Conservation (phyloP, 345 rosid genomes). For the Eutrema heterophyllum region DNA sequence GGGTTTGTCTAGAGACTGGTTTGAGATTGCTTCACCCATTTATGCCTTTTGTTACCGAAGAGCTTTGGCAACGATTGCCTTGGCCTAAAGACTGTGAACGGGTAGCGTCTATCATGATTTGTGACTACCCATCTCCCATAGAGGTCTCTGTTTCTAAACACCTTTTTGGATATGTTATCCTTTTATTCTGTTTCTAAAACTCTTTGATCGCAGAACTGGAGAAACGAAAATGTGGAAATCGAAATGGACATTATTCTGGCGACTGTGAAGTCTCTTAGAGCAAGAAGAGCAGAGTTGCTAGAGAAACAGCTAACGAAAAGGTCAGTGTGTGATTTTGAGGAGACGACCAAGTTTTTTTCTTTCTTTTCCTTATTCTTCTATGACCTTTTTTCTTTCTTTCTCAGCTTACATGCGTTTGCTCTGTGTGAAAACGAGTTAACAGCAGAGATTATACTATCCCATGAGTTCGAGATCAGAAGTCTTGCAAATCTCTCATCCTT, state of each 20-base stretch:
- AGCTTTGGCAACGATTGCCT: constrained; percentile 90
- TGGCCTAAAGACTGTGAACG: constrained; percentile 34
- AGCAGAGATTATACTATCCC: constrained; percentile 43
- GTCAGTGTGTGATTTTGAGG: constrained; percentile 22
- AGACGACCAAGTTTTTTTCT: too few relatives aligned
- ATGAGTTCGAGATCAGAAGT: constrained; percentile 63
- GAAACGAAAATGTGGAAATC: constrained; percentile 51
- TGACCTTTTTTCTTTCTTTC: not conserved
- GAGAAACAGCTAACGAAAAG: constrained; percentile 70
- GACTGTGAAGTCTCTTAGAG: constrained; percentile 52
- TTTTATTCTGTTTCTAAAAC: not conserved
- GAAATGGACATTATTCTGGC: constrained; percentile 81
- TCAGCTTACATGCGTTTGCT: constrained; percentile 82
- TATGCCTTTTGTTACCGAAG: constrained; percentile 91
- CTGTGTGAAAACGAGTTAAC: constrained; percentile 62
- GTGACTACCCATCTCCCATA: too few relatives aligned
- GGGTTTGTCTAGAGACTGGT: too few relatives aligned
- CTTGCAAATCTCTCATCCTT: constrained; percentile 69
- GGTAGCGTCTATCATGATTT: constrained; percentile 63
- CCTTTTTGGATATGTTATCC: not conserved
- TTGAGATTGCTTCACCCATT: constrained; percentile 48
- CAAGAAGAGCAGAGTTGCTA: constrained; percentile 63
- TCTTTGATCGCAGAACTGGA: constrained; percentile 48
- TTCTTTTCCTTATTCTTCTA: too few relatives aligned
- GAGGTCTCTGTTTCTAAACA: not conserved